A percentile compares a stretch with the other conserved stretches of the same genome.
phyloP scores from a whole-genome alignment of 768 basidiomycete genomes.

The Podaxis sp. region DNA sequence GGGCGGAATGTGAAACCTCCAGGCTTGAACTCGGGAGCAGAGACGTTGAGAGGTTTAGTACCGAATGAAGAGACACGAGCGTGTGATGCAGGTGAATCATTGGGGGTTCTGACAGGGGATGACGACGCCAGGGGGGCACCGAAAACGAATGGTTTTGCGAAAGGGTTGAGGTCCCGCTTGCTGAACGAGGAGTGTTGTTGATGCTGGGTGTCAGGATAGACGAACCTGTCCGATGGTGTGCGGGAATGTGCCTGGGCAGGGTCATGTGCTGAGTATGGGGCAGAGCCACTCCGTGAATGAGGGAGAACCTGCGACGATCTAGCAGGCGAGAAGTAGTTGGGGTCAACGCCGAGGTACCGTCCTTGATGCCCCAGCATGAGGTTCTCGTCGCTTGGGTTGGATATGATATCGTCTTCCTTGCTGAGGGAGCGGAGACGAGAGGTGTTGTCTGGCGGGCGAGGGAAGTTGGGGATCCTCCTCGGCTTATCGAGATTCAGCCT shows the following conservation, averaged over 20 bases:
- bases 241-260: slow-evolving; percentile 68
- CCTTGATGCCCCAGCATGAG: slow-evolving; percentile 24
- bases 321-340: slow-evolving; percentile 11
- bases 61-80: slow-evolving; percentile 52
- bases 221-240: slow-evolving; percentile 38
- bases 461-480: slow-evolving; percentile 77
- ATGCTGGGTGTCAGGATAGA: slow-evolving; percentile 22
- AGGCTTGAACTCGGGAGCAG: slow-evolving; percentile 83
- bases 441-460: slow-evolving; percentile 64
- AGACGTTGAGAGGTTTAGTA: slow-evolving; percentile 67
- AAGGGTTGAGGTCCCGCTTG: slow-evolving; percentile 61
- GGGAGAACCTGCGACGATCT: slow-evolving; percentile 48
- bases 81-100: slow-evolving; percentile 32
- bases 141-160: slow-evolving; percentile 85
- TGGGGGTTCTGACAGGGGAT: slow-evolving; percentile 22
- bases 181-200: slow-evolving; percentile 24
- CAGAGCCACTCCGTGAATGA: slow-evolving; percentile 66
- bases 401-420: slow-evolving; percentile 71
- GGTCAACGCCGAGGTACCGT: slow-evolving; percentile 14
- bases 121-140: slow-evolving; percentile 40
- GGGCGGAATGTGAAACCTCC: slow-evolving; percentile 75
- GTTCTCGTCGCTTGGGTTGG: slow-evolving; percentile 85
- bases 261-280: slow-evolving; percentile 60
- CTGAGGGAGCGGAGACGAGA: slow-evolving; percentile 36
- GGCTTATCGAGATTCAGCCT: slow-evolving; percentile 51